Conservation (phyloP, 1,284 basidiomycete genomes). For the Puccinia hordei region DNA sequence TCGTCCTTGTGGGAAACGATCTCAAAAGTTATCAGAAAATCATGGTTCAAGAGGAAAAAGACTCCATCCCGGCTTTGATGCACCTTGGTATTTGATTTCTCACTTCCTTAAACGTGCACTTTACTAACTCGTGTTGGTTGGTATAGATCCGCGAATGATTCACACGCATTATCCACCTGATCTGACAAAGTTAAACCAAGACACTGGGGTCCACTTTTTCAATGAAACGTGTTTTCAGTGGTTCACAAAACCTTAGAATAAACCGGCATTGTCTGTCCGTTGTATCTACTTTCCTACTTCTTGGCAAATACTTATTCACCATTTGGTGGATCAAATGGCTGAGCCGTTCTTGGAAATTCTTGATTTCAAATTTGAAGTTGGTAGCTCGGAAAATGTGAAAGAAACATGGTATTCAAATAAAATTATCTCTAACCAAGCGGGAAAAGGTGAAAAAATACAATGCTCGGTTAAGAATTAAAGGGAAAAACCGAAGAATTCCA, state of each 20-base stretch:
- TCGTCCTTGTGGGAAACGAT: conserved; percentile 38
- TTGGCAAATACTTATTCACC: no score
- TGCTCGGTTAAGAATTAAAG: not conserved
- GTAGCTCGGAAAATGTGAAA: not conserved
- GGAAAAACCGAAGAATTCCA: not conserved
- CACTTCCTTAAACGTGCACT: not conserved
- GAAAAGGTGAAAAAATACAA: not conserved
- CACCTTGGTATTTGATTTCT: conserved; percentile 1
- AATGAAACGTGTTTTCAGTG: conserved; percentile 43
- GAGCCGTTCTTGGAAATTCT: not conserved
- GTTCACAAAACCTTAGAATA: conserved; percentile 9
- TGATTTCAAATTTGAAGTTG: not conserved
- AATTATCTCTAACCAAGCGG: not conserved
- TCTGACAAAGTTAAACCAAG: conserved; percentile 15
- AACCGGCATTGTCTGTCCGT: not conserved
- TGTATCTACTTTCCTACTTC: not conserved
- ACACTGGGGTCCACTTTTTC: conserved; percentile 23
- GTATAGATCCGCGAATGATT: conserved; percentile 8
- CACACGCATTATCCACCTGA: conserved; percentile 22
- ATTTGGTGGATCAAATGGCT: not conserved
- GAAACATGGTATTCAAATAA: not conserved
- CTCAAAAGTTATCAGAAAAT: conserved; percentile 34
- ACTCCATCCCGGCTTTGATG: conserved; percentile 18
- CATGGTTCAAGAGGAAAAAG: conserved; percentile 36
- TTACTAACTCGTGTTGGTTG: not conserved